These are phyloP conservation scores for Phaffia tasmanica DNA, from an alignment of 768 basidiomycete genomes.

Conservation along the genomic window DNA sequence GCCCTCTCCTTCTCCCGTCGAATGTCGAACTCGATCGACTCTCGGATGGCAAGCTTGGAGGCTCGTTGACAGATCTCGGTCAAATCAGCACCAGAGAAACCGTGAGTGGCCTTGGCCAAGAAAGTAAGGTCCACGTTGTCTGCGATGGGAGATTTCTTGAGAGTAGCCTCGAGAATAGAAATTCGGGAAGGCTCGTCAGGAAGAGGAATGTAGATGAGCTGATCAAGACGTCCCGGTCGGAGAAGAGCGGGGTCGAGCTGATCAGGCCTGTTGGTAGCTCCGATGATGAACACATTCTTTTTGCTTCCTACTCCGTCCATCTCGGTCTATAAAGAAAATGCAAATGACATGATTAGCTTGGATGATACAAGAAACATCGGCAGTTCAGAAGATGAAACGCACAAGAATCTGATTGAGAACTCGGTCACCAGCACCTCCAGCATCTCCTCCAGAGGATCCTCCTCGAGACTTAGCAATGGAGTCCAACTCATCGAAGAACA, in stretches of 20 bases:
- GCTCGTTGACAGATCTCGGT: constrained; percentile 99
- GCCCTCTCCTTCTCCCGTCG: constrained; percentile 63
- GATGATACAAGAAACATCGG: not conserved
- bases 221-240: constrained; percentile 96
- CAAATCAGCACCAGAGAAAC: constrained; percentile 98
- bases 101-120: constrained; percentile 86
- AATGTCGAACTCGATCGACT: constrained; percentile 88
- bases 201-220: constrained; percentile 97
- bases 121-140: constrained; percentile 69
- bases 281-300: constrained; percentile 92
- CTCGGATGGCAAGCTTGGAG: constrained; percentile 64
- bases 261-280: constrained; percentile 92
- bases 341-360: not conserved
- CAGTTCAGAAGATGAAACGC: constrained; percentile 16
- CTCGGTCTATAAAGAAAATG: constrained; percentile 54
- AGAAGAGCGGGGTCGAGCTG: constrained; percentile 87
- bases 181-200: constrained; percentile 86
- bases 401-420: constrained; percentile 60
- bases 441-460: constrained; percentile 64
- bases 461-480: constrained; percentile 98
- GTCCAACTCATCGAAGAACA: constrained; percentile 99
- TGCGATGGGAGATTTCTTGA: constrained; percentile 84
- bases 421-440: constrained; percentile 91
- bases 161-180: constrained; percentile 77
- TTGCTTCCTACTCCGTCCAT: constrained; percentile 99